Conservation (phyloP, 2,329 filamentous ascomycete genomes). For the Microcyclospora pomicola region DNA sequence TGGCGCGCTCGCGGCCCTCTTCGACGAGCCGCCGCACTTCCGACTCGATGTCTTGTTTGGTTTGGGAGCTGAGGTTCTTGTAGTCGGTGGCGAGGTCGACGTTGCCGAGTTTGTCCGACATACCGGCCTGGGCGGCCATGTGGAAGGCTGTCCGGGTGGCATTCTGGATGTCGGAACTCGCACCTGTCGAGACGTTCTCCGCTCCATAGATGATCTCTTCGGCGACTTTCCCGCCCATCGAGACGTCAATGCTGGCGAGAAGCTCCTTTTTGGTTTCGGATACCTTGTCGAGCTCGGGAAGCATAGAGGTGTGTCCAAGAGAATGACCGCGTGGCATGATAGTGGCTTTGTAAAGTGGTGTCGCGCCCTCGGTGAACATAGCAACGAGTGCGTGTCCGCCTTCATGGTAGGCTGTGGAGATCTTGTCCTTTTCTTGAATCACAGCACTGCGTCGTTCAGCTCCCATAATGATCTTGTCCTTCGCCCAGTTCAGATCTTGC, state of each 20-base stretch:
- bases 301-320: slow-evolving; percentile 72
- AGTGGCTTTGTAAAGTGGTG: slow-evolving; percentile 88
- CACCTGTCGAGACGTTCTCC: slow-evolving; percentile 85
- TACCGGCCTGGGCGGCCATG: slow-evolving; percentile 81
- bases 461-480: slow-evolving; percentile 96
- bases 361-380: slow-evolving; percentile 63
- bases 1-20: slow-evolving; percentile 64
- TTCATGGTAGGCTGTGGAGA: slow-evolving; percentile 92
- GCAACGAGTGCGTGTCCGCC: slow-evolving; percentile 87
- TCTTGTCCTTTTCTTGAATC: slow-evolving; percentile 84
- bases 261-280: slow-evolving; percentile 77
- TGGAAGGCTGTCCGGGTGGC: slow-evolving; percentile 73
- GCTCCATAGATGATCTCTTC: slow-evolving; percentile 84
- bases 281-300: slow-evolving; percentile 88
- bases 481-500: slow-evolving; percentile 87
- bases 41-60: slow-evolving; percentile 70
- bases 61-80: slow-evolving; percentile 67
- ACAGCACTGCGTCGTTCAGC: slow-evolving; percentile 81
- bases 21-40: slow-evolving; percentile 79
- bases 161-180: slow-evolving; percentile 64
- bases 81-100: slow-evolving; percentile 78
- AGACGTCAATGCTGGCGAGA: slow-evolving; percentile 63
- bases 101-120: slow-evolving; percentile 77
- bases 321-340: slow-evolving; percentile 82
- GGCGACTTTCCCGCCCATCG: slow-evolving; percentile 74